Conservation (phyloP, 176 grass and related monocot genomes). For the Rhynchospora breviuscula region DNA sequence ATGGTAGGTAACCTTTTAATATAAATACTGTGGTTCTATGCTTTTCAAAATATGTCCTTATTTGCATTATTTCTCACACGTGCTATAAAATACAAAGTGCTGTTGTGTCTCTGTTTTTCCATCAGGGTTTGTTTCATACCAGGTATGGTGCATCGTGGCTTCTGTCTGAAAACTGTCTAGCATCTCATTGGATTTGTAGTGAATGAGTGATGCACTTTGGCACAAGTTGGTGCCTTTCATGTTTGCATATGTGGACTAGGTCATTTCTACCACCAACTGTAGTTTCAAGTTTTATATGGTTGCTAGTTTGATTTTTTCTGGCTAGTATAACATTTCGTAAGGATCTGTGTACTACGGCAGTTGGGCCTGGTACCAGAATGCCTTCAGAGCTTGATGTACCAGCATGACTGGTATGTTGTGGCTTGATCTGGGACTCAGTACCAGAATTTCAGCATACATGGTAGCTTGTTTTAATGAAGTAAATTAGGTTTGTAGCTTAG, state of each 20-base stretch:
- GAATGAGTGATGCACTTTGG: neutral
- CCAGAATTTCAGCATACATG: conserved; percentile 42
- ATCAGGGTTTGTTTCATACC: neutral
- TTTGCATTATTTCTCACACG: neutral
- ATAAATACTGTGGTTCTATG: neutral
- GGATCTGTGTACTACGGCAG: neutral
- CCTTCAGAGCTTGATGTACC: neutral
- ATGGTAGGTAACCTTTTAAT: neutral
- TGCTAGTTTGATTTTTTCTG: neutral
- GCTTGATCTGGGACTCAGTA: neutral
- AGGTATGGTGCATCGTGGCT: neutral
- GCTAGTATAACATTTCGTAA: neutral
- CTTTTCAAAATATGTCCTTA: neutral
- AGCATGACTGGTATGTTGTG: neutral
- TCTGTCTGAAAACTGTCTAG: neutral
- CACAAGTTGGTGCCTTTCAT: neutral
- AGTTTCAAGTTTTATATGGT: neutral
- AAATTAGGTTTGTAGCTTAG: neutral
- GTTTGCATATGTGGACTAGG: neutral
- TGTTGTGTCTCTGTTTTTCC: neutral
- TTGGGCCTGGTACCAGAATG: neutral
- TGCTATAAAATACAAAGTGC: neutral
- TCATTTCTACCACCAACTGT: neutral
- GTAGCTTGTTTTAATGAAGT: conserved; percentile 13
- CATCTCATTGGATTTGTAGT: neutral